Base-by-base conservation (phyloP, 2,329 filamentous ascomycete species). In the Aureobasidium sp. region DNA sequence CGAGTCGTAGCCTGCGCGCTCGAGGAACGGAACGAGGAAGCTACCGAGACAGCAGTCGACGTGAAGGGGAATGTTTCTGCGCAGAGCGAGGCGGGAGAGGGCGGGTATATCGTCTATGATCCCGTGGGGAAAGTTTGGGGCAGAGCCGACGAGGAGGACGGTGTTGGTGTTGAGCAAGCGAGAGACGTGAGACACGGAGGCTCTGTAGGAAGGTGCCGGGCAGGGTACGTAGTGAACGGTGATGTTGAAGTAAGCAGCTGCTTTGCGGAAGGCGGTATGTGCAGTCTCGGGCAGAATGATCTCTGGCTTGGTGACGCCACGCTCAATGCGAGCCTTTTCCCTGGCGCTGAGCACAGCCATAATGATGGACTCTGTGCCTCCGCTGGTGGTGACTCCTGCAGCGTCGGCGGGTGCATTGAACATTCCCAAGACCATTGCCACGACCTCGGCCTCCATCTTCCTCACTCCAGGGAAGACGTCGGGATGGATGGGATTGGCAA, bases 401-500 rank as follows among this genome's bases (percentile, higher is more conserved):
- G 86, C 90, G 60, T 85, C 87, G n/a, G 85, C 78, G 3, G 94
- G 94, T 9, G 88, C 91, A 73, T 95, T 90, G 79, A 96, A 99
- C 73, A 99, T 65, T 6, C 63, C 65, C 57, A 72, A 58, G 0
- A 95, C 91, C 93, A 99, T 99, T 65, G 92, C 88, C 57, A 99
- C 94, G 63, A 99, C 80, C 77, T 99, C 94, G 46, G 94, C 93
- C 78, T 99, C 94, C 94, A 99, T 99, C 83, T 99, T 99, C 69
- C 94, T 82, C 57, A 99, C 92, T 29, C 93, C 94, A 17, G 94
- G 94, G 76, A 99, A 99, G 45, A 99, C 93, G 75, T 99, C 94
- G 7, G 94, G 94, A 73, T 99, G 94, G 67, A 99, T 94, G 3
- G 94, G 94, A 74, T 99, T 99, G 40, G 91, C 84, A 31, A 99